Evolutionary conservation across 352 stramenopile genomes (phyloP).

Genomic region (Bremia lactucae): DNA sequence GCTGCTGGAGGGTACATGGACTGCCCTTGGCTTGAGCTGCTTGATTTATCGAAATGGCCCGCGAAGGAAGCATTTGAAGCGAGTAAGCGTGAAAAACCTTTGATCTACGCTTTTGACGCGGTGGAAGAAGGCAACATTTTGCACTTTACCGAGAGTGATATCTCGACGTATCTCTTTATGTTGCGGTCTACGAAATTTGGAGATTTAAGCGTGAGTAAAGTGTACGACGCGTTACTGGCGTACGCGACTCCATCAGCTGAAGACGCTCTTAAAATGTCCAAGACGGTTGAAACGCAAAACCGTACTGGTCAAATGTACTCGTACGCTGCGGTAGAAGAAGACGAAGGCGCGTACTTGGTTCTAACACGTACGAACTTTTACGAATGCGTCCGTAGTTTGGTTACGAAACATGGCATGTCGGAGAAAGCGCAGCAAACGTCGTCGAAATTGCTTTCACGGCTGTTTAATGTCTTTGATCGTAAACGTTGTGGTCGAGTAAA

Average conservation of each 20-base stretch:
- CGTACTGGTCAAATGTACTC: slow-evolving; percentile 48
- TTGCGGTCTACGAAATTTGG: slow-evolving; percentile 67
- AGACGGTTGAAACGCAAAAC: slow-evolving; percentile 29
- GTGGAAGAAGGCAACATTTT: slow-evolving; percentile 77
- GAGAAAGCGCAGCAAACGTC: slow-evolving; percentile 81
- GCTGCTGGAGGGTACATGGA: slow-evolving; percentile 88
- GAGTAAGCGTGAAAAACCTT: slow-evolving; percentile 74
- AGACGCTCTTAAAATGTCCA: slow-evolving; percentile 56
- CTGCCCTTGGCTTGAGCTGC: slow-evolving; percentile 92
- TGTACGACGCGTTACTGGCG: slow-evolving; percentile 68
- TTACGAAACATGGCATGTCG: slow-evolving; percentile 64
- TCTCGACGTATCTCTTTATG: slow-evolving; percentile 80
- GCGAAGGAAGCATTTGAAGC: slow-evolving; percentile 80
- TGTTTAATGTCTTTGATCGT: slow-evolving; percentile 83
- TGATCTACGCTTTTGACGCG: slow-evolving; percentile 83
- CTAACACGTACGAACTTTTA: slow-evolving; percentile 79
- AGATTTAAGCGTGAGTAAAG: slow-evolving; percentile 58
- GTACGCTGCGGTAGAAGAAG: slow-evolving; percentile 69
- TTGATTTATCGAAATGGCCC: slow-evolving; percentile 93
- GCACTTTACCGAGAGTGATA: slow-evolving; percentile 76
- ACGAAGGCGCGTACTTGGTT: slow-evolving; percentile 72
- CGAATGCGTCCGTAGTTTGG: slow-evolving; percentile 75
- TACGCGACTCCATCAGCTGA: slow-evolving; percentile 65
- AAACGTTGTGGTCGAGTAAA: slow-evolving; percentile 76
- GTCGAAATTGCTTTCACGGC: slow-evolving; percentile 67